These are phyloP conservation scores for Chlorella sp. DNA, from an alignment of 139 green algal genomes.

Conservation along the genomic window DNA sequence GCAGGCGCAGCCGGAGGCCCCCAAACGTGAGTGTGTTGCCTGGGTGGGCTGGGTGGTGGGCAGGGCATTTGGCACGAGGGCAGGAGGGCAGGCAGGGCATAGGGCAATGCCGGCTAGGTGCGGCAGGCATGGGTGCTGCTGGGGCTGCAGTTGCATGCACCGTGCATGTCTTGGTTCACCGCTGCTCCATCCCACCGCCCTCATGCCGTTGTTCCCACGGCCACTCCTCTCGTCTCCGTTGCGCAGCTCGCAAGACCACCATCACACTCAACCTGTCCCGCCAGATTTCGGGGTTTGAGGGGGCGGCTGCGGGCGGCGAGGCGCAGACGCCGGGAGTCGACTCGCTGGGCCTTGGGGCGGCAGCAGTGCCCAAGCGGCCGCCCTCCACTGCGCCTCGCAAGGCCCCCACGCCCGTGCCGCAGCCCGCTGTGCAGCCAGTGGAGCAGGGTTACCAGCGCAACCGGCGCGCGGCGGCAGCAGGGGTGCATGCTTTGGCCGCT, in stretches of 20 bases:
- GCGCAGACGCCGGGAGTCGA: conserved; percentile 9
- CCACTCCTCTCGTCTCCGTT: neutral
- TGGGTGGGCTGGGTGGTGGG: neutral
- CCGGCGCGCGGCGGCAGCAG: conserved; percentile 30
- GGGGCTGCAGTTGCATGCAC: neutral
- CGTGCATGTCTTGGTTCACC: neutral
- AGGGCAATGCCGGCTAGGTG: neutral
- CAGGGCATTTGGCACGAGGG: too few relatives aligned
- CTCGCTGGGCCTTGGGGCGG: neutral
- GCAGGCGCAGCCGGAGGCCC: neutral
- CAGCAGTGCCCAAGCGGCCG: neutral
- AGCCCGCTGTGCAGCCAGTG: neutral
- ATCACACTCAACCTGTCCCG: conserved; percentile 35
- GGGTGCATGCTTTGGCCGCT: conserved; percentile 36
- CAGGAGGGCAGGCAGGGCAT: neutral
- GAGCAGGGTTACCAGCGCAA: conserved; percentile 29
- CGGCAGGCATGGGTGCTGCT: neutral
- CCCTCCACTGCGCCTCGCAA: conserved; percentile 15
- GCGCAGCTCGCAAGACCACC: conserved; percentile 37
- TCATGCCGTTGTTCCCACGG: neutral
- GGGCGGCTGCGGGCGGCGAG: neutral
- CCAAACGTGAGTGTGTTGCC: conserved; percentile 5
- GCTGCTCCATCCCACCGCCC: neutral
- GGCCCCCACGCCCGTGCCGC: conserved; percentile 10
- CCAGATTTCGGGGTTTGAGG: conserved; percentile 24